Conservation (phyloP, 2,329 filamentous ascomycete species). For the Leptosphaerulina australis region DNA sequence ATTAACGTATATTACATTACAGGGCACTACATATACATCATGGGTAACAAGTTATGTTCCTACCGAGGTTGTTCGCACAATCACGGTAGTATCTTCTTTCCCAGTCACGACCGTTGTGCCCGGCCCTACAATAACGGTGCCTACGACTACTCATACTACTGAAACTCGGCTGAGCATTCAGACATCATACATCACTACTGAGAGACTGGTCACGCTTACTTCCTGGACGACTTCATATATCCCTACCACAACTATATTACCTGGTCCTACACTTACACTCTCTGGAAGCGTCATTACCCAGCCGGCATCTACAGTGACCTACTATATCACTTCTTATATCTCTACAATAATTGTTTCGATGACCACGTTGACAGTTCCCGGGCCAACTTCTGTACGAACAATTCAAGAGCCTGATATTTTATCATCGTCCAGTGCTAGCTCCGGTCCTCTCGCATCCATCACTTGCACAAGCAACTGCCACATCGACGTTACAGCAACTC, state of each 20-base stretch:
- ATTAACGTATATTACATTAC: not conserved
- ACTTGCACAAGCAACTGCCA: slow-evolving; percentile 38
- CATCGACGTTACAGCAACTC: slow-evolving; percentile 41
- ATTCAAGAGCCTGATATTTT: slow-evolving; percentile 26
- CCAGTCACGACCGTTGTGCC: not conserved
- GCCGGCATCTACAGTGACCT: not conserved
- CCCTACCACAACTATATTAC: not conserved
- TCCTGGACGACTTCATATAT: slow-evolving; percentile 1
- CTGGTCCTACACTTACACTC: slow-evolving; percentile 6
- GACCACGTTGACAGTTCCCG: no score
- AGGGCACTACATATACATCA: not conserved
- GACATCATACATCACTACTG: slow-evolving; percentile 7
- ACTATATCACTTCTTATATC: slow-evolving; percentile 2
- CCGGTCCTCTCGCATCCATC: slow-evolving; percentile 18
- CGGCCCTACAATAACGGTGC: not conserved
- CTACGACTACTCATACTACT: not conserved
- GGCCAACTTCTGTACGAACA: no score
- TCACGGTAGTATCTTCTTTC: not conserved
- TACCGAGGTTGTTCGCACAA: not conserved
- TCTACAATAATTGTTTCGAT: slow-evolving; percentile 34
- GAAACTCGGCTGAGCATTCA: not conserved
- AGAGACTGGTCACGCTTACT: slow-evolving; percentile 6
- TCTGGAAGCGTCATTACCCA: slow-evolving; percentile 3
- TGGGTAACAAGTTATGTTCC: not conserved
- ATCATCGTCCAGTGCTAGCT: slow-evolving; percentile 8